Percentiles rank a stretch among this genome's conserved stretches.
These are phyloP conservation scores for Cercospora nicotianae DNA, from an alignment of 2,329 filamentous ascomycete species.

Conservation along the genomic window DNA sequence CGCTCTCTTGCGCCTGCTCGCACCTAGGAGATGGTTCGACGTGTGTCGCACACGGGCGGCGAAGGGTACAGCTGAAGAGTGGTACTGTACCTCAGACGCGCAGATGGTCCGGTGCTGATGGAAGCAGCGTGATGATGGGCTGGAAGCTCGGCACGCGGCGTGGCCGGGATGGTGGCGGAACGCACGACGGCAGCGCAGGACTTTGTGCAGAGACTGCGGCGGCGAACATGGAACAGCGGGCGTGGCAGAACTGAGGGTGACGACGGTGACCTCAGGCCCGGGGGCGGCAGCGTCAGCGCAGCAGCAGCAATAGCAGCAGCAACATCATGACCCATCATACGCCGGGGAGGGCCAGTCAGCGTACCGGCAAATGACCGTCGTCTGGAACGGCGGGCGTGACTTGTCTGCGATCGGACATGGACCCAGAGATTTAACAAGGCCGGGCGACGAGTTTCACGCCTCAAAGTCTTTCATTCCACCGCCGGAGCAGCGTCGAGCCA, in stretches of 20 bases:
- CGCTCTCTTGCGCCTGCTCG: not conserved
- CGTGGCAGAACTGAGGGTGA: not conserved
- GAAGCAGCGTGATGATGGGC: not conserved
- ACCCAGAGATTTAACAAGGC: not conserved
- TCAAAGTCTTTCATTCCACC: not conserved
- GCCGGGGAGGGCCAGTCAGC: not conserved
- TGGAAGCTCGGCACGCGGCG: not conserved
- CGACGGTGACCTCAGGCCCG: not conserved
- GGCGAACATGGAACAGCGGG: not conserved
- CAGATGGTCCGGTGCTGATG: not conserved
- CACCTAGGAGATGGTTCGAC: not conserved
- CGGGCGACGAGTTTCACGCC: not conserved
- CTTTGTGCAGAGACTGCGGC: not conserved
- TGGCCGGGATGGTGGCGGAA: not conserved
- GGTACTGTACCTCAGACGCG: not conserved
- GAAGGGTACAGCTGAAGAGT: not conserved
- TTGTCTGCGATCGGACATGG: not conserved
- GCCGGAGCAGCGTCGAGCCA: not conserved
- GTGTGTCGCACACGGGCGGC: not conserved
- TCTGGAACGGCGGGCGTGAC: not conserved
- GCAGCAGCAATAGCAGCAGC: not conserved
- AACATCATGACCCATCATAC: not conserved
- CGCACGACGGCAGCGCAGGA: not conserved
- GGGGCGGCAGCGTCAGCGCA: not conserved
- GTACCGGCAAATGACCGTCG: not conserved